Evolutionary conservation across 2,329 filamentous ascomycete genomes (phyloP).

Genomic region (Fusarium penzigii): DNA sequence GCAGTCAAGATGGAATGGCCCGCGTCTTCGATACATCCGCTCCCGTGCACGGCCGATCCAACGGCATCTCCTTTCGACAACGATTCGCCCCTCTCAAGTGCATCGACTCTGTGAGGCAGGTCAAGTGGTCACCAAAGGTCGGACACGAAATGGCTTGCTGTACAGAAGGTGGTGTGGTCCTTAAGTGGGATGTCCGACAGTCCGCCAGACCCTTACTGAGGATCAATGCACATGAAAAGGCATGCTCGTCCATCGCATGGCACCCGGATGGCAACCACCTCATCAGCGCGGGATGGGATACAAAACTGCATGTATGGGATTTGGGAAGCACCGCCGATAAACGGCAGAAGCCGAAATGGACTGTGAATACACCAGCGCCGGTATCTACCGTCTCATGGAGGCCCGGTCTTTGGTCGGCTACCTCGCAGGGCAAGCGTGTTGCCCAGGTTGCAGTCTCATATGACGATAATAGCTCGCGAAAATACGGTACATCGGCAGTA

Average conservation of each 20-base stretch:
- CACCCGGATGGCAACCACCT: constrained; percentile 69
- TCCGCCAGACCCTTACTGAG: constrained; percentile 53
- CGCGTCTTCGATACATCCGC: constrained; percentile 61
- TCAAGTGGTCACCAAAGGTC: constrained; percentile 65
- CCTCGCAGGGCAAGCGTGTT: constrained; percentile 58
- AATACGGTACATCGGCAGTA: constrained; percentile 58
- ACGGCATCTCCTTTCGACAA: constrained; percentile 51
- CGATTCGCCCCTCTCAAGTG: constrained; percentile 42
- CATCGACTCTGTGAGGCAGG: constrained; percentile 53
- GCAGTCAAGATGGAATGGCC: constrained; percentile 64
- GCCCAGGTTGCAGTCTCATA: constrained; percentile 65
- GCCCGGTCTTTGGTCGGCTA: constrained; percentile 65
- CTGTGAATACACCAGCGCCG: constrained; percentile 61
- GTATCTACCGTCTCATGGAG: constrained; percentile 63
- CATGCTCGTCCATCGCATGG: constrained; percentile 63
- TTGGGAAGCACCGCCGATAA: constrained; percentile 60
- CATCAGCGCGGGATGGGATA: constrained; percentile 63
- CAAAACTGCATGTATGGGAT: constrained; percentile 66
- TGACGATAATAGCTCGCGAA: constrained; percentile 55
- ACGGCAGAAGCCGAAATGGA: constrained; percentile 64
- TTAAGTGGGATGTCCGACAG: constrained; percentile 66
- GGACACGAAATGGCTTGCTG: constrained; percentile 65
- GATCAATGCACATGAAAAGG: constrained; percentile 63
- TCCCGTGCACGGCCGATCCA: constrained; percentile 48
- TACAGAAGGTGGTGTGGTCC: constrained; percentile 61